Evolutionary conservation across 148 eudicot species (phyloP), one percentile per base, ranked within the genome.

Genomic region (Gaultheria prostrata): DNA sequence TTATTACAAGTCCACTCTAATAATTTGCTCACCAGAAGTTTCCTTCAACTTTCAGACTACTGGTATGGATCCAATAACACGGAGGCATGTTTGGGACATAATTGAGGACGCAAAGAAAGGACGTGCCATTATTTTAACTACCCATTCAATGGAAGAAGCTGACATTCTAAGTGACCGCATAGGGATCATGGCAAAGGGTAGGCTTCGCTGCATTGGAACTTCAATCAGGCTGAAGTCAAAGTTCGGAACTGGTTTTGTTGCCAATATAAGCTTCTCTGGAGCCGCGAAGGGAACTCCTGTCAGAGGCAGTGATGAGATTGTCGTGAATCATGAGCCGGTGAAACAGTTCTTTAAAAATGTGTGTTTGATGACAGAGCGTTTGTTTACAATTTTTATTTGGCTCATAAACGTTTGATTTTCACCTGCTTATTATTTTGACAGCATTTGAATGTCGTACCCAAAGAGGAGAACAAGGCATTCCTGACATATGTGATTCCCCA

Each of bases 81-180:
- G 98, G 82, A 92, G 98, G 81, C 97, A 93, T 80, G 95, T 94
- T 35, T 95, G 96, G 98, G 98, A 95, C 90, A 93, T 95, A 72
- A 95, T 95, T 84, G 98, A 93, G 82, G 83, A 91, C 74, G 96
- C 98, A 79, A 95, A 95, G 84, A 92, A 83, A 84, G 98, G 97
- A 54, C 88, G 98, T 56, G 94, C 95, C 14, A 88, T 95, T 48
- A 84, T 95, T 77, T 87, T 95, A 33, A 94, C 98, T 18, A 95
- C 98, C 82, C 98, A 95, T 83, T 95, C 98, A 12, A 95, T 94
- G 98, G 98, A 94, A 89, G 98, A 95, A 88, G 98, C 98, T 26
- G 98, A 95, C 71, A 89, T 95, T 57, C 83, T 95, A 85, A 85
- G 97, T 33, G 98, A 95, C 59, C 92, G 98, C 15, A 92, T 95